Evolutionary conservation across 768 basidiomycete species (phyloP).

Genomic region (Boletus vermiculosoides): DNA sequence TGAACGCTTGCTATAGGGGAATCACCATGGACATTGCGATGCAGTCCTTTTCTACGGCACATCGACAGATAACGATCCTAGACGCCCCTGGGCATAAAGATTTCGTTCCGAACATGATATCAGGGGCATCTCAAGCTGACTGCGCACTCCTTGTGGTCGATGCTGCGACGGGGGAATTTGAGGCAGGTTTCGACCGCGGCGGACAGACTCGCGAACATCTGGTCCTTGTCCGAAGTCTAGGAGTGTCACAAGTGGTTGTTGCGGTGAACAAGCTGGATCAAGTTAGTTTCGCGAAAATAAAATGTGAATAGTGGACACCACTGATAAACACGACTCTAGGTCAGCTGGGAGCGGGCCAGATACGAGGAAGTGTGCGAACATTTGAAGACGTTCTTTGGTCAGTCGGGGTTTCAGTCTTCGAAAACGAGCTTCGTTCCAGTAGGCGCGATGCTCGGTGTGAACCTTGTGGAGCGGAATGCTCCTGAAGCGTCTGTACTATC

Average conservation of each 20-base stretch:
- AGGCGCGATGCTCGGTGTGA: slow-evolving; percentile 87
- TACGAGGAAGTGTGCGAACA: slow-evolving; percentile 81
- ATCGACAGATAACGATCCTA: slow-evolving; percentile 84
- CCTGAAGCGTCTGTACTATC: slow-evolving; percentile 47
- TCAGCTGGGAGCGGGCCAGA: slow-evolving; percentile 79
- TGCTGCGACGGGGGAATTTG: slow-evolving; percentile 87
- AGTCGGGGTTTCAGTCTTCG: slow-evolving; percentile 79
- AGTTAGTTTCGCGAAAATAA: slow-evolving; percentile 41
- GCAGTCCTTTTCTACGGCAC: slow-evolving; percentile 70
- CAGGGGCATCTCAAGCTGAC: slow-evolving; percentile 95
- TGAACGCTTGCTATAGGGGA: slow-evolving; percentile 53
- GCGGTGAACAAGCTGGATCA: slow-evolving; percentile 96
- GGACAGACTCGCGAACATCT: slow-evolving; percentile 97
- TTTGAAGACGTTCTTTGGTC: slow-evolving; percentile 77
- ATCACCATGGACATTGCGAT: slow-evolving; percentile 97
- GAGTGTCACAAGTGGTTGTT: slow-evolving; percentile 86
- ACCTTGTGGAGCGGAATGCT: slow-evolving; percentile 56
- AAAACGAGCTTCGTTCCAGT: slow-evolving; percentile 88
- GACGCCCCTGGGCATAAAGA: slow-evolving; percentile 98
- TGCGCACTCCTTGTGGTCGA: slow-evolving; percentile 93
- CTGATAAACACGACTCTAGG: slow-evolving; percentile 45
- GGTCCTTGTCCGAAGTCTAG: slow-evolving; percentile 86
- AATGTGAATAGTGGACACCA: not conserved
- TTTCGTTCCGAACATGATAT: slow-evolving; percentile 99
- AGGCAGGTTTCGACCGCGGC: slow-evolving; percentile 90